Conservation (phyloP, 139 green algal species). For the Chlorella sp. region DNA sequence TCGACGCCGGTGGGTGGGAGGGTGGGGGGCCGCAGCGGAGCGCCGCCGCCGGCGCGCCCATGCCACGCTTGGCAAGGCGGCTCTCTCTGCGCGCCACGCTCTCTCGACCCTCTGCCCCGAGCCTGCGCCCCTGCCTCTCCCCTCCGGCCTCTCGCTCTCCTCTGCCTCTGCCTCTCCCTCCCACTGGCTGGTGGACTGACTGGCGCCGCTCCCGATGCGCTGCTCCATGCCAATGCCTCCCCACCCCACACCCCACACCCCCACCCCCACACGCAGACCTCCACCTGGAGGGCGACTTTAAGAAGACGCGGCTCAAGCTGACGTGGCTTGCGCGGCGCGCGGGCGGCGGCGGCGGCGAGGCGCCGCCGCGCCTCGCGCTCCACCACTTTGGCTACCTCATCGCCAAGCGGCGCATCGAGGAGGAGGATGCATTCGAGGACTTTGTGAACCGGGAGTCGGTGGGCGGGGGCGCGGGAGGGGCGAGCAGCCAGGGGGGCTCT, state of each 20-base stretch:
- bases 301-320: slow-evolving; percentile 97
- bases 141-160: too few species aligned
- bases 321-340: slow-evolving; percentile 88
- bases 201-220: too few species aligned
- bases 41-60: too few species aligned
- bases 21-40: too few species aligned
- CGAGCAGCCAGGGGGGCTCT: too few species aligned
- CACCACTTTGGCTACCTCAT: slow-evolving; percentile 95
- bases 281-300: slow-evolving; percentile 91
- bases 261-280: slow-evolving; percentile 48
- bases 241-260: background rate
- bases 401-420: slow-evolving; percentile 94
- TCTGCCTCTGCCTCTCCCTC: too few species aligned
- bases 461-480: background rate
- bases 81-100: too few species aligned
- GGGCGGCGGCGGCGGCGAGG: slow-evolving; percentile 33
- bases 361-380: slow-evolving; percentile 52
- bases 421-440: slow-evolving; percentile 87
- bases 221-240: background rate
- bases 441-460: slow-evolving; percentile 69
- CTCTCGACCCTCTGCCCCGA: too few species aligned
- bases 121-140: too few species aligned
- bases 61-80: too few species aligned
- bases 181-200: too few species aligned
- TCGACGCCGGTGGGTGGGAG: slow-evolving; percentile 18